Percentiles rank a stretch among this genome's conserved stretches.
These are phyloP conservation scores for Dactylella cylindrospora DNA, from an alignment of 2,329 filamentous ascomycete genomes.

Conservation along the genomic window DNA sequence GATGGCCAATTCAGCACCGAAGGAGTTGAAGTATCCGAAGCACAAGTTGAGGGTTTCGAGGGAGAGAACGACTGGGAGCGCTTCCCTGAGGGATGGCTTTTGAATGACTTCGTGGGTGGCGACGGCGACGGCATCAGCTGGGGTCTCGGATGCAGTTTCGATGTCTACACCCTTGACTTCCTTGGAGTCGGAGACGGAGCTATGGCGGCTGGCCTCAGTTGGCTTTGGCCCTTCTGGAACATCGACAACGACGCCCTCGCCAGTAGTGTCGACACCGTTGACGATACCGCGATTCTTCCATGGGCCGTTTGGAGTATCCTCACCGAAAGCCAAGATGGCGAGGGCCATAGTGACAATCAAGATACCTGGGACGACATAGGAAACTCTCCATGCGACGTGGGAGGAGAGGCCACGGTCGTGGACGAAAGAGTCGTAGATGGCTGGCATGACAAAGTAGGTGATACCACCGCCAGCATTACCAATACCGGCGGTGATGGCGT, in stretches of 20 bases:
- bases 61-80: conserved; percentile 56
- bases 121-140: conserved; percentile 50
- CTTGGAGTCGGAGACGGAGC: conserved; percentile 50
- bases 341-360: conserved; percentile 68
- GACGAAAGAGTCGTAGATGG: conserved; percentile 77
- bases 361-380: conserved; percentile 80
- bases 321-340: conserved; percentile 70
- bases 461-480: conserved; percentile 87
- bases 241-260: conserved; percentile 55
- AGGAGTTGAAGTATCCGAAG: conserved; percentile 64
- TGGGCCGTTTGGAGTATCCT: conserved; percentile 78
- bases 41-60: conserved; percentile 61
- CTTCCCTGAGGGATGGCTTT: conserved; percentile 61
- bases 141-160: conserved; percentile 52
- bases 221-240: conserved; percentile 10
- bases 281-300: conserved; percentile 69
- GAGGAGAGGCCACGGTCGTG: conserved; percentile 61
- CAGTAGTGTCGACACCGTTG: conserved; percentile 52
- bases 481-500: conserved; percentile 79
- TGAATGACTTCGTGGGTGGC: conserved; percentile 55
- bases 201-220: conserved; percentile 10
- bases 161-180: conserved; percentile 53
- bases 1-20: conserved; percentile 65
- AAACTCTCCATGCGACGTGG: conserved; percentile 76
- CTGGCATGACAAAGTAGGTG: conserved; percentile 92